Percentiles rank a stretch among this genome's conserved stretches.
phyloP scores from a whole-genome alignment of 148 eudicot species.

The Linanthus parryae region DNA sequence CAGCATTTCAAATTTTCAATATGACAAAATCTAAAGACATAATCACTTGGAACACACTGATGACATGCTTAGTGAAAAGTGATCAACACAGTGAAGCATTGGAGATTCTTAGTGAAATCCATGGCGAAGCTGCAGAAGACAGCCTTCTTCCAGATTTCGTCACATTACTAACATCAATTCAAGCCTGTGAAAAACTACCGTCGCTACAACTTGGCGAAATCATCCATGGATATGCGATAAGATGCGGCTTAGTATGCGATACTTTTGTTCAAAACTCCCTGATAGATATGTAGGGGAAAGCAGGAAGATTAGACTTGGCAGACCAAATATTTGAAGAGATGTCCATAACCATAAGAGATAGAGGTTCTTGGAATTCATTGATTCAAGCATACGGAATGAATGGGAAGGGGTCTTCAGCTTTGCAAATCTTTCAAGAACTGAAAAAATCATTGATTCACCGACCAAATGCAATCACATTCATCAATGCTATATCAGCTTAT shows the following conservation, averaged over 20 bases:
- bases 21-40: constrained; percentile 50
- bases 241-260: constrained; percentile 14
- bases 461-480: constrained; percentile 44
- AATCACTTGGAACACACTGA: constrained; percentile 47
- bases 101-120: constrained; percentile 31
- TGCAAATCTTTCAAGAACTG: constrained; percentile 34
- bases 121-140: constrained; percentile 18
- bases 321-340: constrained; percentile 28
- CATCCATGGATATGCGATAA: constrained; percentile 31
- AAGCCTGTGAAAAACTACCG: too few species aligned
- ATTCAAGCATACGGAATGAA: constrained; percentile 41
- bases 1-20: constrained; percentile 22
- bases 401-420: constrained; percentile 37
- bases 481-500: constrained; percentile 43
- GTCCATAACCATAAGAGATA: constrained; percentile 24
- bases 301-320: constrained; percentile 29
- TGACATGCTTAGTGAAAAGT: constrained; percentile 25
- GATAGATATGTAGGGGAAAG: constrained; percentile 45
- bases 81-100: constrained; percentile 30
- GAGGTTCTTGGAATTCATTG: too few species aligned
- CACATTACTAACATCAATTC: too few species aligned
- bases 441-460: constrained; percentile 19
- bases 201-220: constrained; percentile 42
- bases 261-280: constrained; percentile 33
- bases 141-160: too few species aligned